Conservation (phyloP, 768 basidiomycete genomes). For the Dioszegia aurantiaca region DNA sequence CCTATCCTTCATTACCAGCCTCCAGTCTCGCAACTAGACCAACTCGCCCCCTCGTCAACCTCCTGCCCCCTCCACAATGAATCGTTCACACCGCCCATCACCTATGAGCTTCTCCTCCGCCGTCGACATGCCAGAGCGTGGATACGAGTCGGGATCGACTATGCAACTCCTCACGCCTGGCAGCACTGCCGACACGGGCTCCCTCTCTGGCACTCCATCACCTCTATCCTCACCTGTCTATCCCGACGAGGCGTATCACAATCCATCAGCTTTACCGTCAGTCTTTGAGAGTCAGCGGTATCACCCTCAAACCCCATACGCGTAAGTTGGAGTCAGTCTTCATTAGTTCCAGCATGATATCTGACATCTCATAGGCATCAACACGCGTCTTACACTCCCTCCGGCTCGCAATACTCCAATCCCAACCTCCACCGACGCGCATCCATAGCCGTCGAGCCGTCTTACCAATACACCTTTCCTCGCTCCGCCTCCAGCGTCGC, state of each 20-base stretch:
- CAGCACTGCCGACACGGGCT: not conserved
- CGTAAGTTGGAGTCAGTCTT: not conserved
- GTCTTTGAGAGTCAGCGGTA: not conserved
- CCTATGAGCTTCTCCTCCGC: not conserved
- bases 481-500: not conserved
- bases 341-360: not conserved
- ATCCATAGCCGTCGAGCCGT: not conserved
- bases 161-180: constrained; percentile 3
- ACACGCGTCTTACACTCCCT: not conserved
- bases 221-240: not conserved
- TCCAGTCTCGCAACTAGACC: not conserved
- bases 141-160: constrained; percentile 1
- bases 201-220: not conserved
- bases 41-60: not conserved
- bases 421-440: constrained; percentile 5
- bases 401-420: not conserved
- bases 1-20: not conserved
- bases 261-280: not conserved
- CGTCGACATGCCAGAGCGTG: not conserved
- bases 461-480: not conserved
- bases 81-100: not conserved
- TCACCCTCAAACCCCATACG: not conserved
- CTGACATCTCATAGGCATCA: not conserved
- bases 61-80: not conserved
- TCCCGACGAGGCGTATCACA: not conserved